These are phyloP conservation scores for Aaosphaeria pasadenensis DNA, from an alignment of 2,329 filamentous ascomycete species.

Conservation along the genomic window DNA sequence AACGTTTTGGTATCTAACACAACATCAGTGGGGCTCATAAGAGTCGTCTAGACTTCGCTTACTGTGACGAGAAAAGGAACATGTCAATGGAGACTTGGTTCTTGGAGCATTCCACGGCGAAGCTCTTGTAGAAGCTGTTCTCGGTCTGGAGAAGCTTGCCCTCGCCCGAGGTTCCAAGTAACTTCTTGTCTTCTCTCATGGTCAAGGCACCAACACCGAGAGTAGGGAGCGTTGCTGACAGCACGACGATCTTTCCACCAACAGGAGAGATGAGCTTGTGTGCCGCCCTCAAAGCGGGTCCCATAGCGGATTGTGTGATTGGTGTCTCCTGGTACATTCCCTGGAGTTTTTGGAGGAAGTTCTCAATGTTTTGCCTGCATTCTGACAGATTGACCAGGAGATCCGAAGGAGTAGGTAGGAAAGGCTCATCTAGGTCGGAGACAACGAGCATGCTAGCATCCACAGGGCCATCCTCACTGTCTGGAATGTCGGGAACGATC, in stretches of 20 bases:
- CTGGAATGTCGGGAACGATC: slow-evolving; percentile 70
- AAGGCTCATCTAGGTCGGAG: slow-evolving; percentile 93
- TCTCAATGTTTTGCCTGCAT: slow-evolving; percentile 86
- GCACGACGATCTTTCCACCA: slow-evolving; percentile 89
- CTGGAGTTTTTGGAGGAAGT: slow-evolving; percentile 85
- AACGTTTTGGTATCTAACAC: slow-evolving; percentile 71
- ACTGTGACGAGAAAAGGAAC: slow-evolving; percentile 35
- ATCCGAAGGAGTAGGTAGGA: slow-evolving; percentile 89
- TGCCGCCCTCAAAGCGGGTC: slow-evolving; percentile 84
- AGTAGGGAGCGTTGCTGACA: slow-evolving; percentile 88
- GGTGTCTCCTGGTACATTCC: slow-evolving; percentile 97
- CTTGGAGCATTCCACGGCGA: slow-evolving; percentile 97
- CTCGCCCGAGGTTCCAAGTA: slow-evolving; percentile 91
- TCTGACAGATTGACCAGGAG: slow-evolving; percentile 86
- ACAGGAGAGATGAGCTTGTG: slow-evolving; percentile 95
- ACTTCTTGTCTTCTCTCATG: slow-evolving; percentile 93
- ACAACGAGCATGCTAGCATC: slow-evolving; percentile 92
- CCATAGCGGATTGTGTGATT: slow-evolving; percentile 88
- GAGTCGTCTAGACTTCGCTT: slow-evolving; percentile 57
- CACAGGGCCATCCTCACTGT: slow-evolving; percentile 69
- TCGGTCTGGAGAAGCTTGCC: slow-evolving; percentile 81
- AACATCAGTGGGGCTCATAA: slow-evolving; percentile 67
- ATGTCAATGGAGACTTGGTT: slow-evolving; percentile 84
- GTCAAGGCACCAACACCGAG: slow-evolving; percentile 86
- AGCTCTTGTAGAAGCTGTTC: slow-evolving; percentile 98